These are phyloP conservation scores for Orychophragmus violaceus DNA, from an alignment of 345 rosid genomes.

Conservation along the genomic window DNA sequence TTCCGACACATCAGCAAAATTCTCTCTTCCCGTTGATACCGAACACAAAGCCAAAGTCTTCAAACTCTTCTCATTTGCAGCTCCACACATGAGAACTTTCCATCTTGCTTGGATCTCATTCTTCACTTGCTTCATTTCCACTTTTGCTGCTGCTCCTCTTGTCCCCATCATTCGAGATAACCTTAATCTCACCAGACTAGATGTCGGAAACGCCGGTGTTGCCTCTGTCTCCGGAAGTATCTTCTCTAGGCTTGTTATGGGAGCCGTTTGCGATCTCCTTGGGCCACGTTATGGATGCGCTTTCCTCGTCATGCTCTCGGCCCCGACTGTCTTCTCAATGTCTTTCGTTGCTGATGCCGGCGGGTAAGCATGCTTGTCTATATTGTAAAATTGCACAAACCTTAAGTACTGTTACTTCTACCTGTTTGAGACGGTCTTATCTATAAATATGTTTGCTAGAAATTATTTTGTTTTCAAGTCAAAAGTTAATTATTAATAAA, in stretches of 20 bases:
- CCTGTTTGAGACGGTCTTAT: neutral
- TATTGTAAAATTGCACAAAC: neutral
- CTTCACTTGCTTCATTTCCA: slow-evolving; percentile 80
- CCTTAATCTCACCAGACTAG: slow-evolving; percentile 59
- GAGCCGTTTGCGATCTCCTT: slow-evolving; percentile 72
- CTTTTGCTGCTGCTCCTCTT: slow-evolving; percentile 89
- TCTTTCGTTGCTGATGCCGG: slow-evolving; percentile 54
- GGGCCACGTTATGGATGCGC: slow-evolving; percentile 91
- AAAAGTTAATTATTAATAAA: neutral
- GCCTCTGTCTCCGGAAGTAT: slow-evolving; percentile 92
- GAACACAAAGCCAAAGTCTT: slow-evolving; percentile 82
- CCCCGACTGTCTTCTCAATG: slow-evolving; percentile 89
- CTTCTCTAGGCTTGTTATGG: slow-evolving; percentile 91
- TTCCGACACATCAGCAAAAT: slow-evolving; percentile 57
- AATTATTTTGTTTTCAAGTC: neutral
- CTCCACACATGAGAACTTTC: slow-evolving; percentile 89
- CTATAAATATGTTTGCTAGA: neutral
- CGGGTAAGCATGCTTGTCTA: slow-evolving; percentile 32
- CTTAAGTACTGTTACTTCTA: neutral
- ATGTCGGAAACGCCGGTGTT: slow-evolving; percentile 78
- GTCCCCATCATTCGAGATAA: slow-evolving; percentile 82
- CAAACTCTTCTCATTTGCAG: slow-evolving; percentile 60
- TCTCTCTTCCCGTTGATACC: slow-evolving; percentile 66
- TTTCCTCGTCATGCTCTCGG: slow-evolving; percentile 68
- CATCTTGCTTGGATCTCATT: slow-evolving; percentile 94